Percentiles rank a stretch among this genome's conserved stretches.
Evolutionary conservation across 164 flowering plant species (phyloP).

Genomic region (Vitis cinerea): DNA sequence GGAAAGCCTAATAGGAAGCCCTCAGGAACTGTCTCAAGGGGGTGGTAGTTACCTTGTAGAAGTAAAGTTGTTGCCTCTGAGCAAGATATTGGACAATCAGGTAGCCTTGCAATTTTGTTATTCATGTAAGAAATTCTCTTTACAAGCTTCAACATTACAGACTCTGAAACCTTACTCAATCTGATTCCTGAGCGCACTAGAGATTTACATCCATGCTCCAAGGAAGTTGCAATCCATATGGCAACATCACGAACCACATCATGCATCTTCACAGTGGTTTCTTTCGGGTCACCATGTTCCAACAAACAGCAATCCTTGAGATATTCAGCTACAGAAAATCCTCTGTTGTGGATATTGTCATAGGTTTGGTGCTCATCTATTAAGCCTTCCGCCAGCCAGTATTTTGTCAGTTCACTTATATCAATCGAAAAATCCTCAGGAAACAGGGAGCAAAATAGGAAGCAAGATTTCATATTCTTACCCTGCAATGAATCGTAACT

Average conservation of each 20-base stretch:
- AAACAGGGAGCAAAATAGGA: constrained; percentile 17
- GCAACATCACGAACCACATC: constrained; percentile 18
- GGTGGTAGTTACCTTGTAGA: constrained; percentile 20
- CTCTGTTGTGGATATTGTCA: constrained; percentile 6
- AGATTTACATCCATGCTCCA: constrained; percentile 5
- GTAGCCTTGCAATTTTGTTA: constrained; percentile 9
- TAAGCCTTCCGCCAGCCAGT: constrained; percentile 23
- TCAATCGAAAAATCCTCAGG: constrained; percentile 19
- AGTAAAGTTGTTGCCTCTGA: constrained; percentile 11
- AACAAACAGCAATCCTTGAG: constrained; percentile 16
- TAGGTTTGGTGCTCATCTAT: constrained; percentile 7
- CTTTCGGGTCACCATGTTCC: constrained; percentile 5
- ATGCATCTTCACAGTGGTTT: constrained; percentile 17
- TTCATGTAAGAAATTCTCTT: constrained; percentile 16
- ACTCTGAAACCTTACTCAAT: background rate
- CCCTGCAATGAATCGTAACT: constrained; percentile 21
- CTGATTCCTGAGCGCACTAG: constrained; percentile 8
- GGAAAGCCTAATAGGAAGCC: constrained; percentile 8
- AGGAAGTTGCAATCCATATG: constrained; percentile 10
- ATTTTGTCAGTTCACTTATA: constrained; percentile 8
- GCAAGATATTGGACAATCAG: constrained; percentile 1
- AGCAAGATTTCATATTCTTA: constrained; percentile 7
- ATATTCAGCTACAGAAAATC: constrained; percentile 6
- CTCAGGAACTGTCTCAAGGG: constrained; percentile 12
- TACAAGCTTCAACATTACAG: background rate